These are phyloP conservation scores for Plenodomus biglobosus DNA, from an alignment of 2,329 filamentous ascomycete species.

Conservation along the genomic window DNA sequence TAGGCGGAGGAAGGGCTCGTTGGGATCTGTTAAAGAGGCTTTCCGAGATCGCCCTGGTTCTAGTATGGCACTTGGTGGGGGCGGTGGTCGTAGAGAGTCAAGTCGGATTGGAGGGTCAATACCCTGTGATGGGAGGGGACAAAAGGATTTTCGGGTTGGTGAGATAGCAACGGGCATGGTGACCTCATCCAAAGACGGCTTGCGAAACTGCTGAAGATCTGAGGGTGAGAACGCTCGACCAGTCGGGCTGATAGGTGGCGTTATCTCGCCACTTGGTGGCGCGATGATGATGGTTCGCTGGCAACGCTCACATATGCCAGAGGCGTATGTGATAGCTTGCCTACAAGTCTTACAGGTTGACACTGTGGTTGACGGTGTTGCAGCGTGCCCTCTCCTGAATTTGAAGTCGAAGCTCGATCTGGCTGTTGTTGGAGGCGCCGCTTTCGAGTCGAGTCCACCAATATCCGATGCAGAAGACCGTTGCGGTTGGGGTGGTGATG, in stretches of 20 bases:
- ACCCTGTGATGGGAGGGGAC: constrained; percentile 22
- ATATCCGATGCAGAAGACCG: constrained; percentile 25
- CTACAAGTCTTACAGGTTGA: constrained; percentile 38
- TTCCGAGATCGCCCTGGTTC: constrained; percentile 26
- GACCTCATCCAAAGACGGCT: constrained; percentile 16
- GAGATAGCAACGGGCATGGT: constrained; percentile 16
- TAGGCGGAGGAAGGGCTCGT: constrained; percentile 32
- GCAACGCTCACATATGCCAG: constrained; percentile 36
- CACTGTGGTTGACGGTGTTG: constrained; percentile 20
- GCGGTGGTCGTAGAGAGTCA: constrained; percentile 33
- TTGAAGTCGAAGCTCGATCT: constrained; percentile 33
- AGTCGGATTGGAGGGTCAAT: constrained; percentile 33
- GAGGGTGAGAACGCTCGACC: constrained; percentile 27
- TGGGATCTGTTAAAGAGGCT: constrained; percentile 33
- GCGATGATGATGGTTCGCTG: constrained; percentile 32
- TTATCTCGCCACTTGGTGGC: constrained; percentile 21
- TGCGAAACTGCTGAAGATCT: constrained; percentile 24
- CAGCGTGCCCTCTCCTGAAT: constrained; percentile 14
- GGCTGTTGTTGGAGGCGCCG: constrained; percentile 4
- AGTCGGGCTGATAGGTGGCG: constrained; percentile 30
- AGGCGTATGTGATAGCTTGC: constrained; percentile 27
- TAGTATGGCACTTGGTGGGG: constrained; percentile 8
- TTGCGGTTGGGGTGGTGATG: constrained; percentile 18
- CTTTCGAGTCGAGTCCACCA: constrained; percentile 16
- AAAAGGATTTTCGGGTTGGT: constrained; percentile 20